Evolutionary conservation across 345 rosid species (phyloP), one percentile per base, ranked within the genome.

Genomic region (Gossypium thurberi): DNA sequence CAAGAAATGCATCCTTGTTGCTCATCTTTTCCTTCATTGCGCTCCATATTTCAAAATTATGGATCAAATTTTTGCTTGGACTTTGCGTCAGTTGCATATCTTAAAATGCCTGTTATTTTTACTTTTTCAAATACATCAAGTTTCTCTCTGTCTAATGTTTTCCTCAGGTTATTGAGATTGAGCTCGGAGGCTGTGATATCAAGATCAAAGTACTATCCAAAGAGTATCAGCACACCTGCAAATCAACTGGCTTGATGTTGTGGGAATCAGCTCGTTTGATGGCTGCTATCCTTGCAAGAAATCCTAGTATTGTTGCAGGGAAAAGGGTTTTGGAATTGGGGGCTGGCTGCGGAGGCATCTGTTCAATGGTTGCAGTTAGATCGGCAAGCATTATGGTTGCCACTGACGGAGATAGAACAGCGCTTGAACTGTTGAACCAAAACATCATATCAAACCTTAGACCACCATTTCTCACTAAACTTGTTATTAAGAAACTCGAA

Each of bases 211-310:
- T 62, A 62, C 67, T 76, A 86, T 90, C 97, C 60, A 88, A 84
- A 82, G 98, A 89, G 75, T 84, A 89, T 77, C 97, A 94, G 81
- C 97, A 92, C 74, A 90, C 95, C 14, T 92, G 92, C 82, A 94
- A 86, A 82, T 92, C 93, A 26, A 94, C 97, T 11, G 98, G 98
- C 60, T 73, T 94, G 79, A 94, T 94, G 95, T 86, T 94, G 51
- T 65, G 69, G 69, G 69, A 65, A 65, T 65, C 69, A 12, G 51
- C 69, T 43, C 51, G 51, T 18, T 43, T 65, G 72, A 28, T 69
- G 95, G 88, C 95, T 76, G 83, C 82, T 65, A 78, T 94, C 77
- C 87, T 94, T 11, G 95, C 84, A 26, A 82, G 84, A 82, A 94
- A 90, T 80, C 95, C 87, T 28, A 75, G 70, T 74, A 90, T 94